Evolutionary conservation across 2,329 filamentous ascomycete genomes (phyloP).

Genomic region (Incumbomyces lentus): DNA sequence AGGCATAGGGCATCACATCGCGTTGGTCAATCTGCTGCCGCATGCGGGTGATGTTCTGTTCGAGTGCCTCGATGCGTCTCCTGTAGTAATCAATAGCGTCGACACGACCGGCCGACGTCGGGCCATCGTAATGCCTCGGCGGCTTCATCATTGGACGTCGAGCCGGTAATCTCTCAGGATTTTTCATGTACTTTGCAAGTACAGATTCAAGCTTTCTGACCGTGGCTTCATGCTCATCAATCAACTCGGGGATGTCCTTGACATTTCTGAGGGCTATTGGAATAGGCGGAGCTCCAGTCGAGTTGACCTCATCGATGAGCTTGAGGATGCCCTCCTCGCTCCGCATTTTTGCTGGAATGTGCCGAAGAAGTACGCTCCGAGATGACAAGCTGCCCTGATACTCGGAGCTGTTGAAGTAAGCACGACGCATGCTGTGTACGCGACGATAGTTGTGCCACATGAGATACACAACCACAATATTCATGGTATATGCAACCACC

Average conservation of each 20-base stretch:
- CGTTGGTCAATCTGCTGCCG: conserved; percentile 74
- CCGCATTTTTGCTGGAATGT: conserved; percentile 65
- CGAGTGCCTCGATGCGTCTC: conserved; percentile 69
- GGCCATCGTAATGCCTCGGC: conserved; percentile 61
- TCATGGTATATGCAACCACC: conserved; percentile 52
- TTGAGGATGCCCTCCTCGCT: conserved; percentile 80
- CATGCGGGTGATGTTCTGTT: conserved; percentile 73
- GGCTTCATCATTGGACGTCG: conserved; percentile 69
- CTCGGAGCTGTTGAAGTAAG: conserved; percentile 75
- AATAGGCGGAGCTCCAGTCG: conserved; percentile 66
- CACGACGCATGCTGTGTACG: conserved; percentile 58
- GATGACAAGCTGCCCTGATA: conserved; percentile 84
- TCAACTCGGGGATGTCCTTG: conserved; percentile 74
- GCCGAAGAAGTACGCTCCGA: conserved; percentile 57
- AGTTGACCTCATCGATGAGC: conserved; percentile 69
- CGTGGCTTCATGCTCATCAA: conserved; percentile 68
- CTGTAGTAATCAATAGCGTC: conserved; percentile 94
- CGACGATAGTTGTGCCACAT: conserved; percentile 84
- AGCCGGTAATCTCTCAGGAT: conserved; percentile 68
- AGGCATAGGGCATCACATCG: conserved; percentile 82
- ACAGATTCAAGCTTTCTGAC: conserved; percentile 76
- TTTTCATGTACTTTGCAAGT: conserved; percentile 80
- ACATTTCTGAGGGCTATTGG: conserved; percentile 84
- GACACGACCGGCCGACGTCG: conserved; percentile 61
- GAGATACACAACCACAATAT: conserved; percentile 66